A percentile compares a stretch with the other conserved stretches of the same genome.
phyloP scores from a whole-genome alignment of 768 basidiomycete genomes.

The Pisolithus microcarpus region DNA sequence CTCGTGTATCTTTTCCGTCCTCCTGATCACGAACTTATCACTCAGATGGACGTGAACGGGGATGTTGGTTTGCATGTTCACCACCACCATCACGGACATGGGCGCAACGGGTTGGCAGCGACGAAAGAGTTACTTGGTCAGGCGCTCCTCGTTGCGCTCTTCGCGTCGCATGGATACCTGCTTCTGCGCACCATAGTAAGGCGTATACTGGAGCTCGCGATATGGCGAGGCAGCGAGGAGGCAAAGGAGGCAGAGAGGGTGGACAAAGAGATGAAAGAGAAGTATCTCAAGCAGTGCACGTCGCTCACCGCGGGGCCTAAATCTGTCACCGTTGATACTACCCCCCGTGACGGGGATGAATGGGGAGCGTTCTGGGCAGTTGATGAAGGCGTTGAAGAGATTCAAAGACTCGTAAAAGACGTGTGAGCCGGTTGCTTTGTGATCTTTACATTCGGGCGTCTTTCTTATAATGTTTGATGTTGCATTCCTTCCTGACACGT shows the following conservation, averaged over 20 bases:
- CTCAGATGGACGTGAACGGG: slow-evolving; percentile 1
- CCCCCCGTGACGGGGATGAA: slow-evolving; percentile 11
- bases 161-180: slow-evolving; percentile 83
- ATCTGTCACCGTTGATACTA: not conserved
- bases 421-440: slow-evolving; percentile 10
- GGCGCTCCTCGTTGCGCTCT: slow-evolving; percentile 66
- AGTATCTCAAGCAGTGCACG: slow-evolving; percentile 26
- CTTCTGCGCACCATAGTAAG: slow-evolving; percentile 54
- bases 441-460: too few relatives aligned
- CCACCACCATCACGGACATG: slow-evolving; percentile 9
- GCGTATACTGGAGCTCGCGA: slow-evolving; percentile 63
- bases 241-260: slow-evolving; percentile 48
- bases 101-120: slow-evolving; percentile 25
- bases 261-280: slow-evolving; percentile 48
- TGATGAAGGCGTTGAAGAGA: slow-evolving; percentile 72
- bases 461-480: too few relatives aligned
- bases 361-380: slow-evolving; percentile 54
- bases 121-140: slow-evolving; percentile 50
- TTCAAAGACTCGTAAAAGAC: slow-evolving; percentile 58
- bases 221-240: slow-evolving; percentile 72
- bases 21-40: slow-evolving; percentile 12
- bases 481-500: too few relatives aligned
- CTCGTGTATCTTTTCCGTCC: slow-evolving; percentile 87
- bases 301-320: slow-evolving; percentile 3
- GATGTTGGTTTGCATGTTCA: not conserved